Evolutionary conservation across 2,329 filamentous ascomycete genomes (phyloP), one percentile per base, ranked within the genome.

Genomic region (Colletotrichum sp.): DNA sequence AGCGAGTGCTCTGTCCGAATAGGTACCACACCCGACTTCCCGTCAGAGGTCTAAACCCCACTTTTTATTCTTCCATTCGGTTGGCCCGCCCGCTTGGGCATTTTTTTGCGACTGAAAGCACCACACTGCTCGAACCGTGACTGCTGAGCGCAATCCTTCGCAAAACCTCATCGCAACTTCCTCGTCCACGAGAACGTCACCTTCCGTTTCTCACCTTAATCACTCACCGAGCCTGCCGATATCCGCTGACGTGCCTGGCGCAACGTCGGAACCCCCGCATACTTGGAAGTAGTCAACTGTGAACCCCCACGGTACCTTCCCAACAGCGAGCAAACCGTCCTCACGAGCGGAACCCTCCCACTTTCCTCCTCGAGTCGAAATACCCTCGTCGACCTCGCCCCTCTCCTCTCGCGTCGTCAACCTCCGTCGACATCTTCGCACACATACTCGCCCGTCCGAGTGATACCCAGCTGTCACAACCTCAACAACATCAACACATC

Each of bases 191-290:
- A 75, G 74, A 75, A 75, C 74, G 43, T 64, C 70, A 60, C 30
- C 64, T 21, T 65, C 28, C 66, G 66, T 61, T 63, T 60, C 61
- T 30, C 38, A 63, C 71, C 60, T 67, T 61, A 57, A 57, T 52
- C 32, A 34, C 34, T 18, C 64, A n/a, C 63, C 70, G 57, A 73
- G 21, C 64, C 60, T 55, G 36, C 61, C 67, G 55, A 78, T 73
- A 75, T 71, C 80, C 80, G 71, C 64, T 73, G 71, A 75, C 70
- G 85, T 86, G 84, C 84, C 84, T 85, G 85, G 85, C 78, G 84
- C 85, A 86, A 84, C 82, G 80, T 83, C 80, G 78, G 71, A 72
- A 58, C 48, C 68, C 69, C 64, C 55, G 32, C 58, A 67, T 60
- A 24, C 32, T 52, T 63, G 69, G 75, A 79, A 82, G 79, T 80